These are phyloP conservation scores for Phytophthora europaea DNA, from an alignment of 352 stramenopile species.

Conservation along the genomic window DNA sequence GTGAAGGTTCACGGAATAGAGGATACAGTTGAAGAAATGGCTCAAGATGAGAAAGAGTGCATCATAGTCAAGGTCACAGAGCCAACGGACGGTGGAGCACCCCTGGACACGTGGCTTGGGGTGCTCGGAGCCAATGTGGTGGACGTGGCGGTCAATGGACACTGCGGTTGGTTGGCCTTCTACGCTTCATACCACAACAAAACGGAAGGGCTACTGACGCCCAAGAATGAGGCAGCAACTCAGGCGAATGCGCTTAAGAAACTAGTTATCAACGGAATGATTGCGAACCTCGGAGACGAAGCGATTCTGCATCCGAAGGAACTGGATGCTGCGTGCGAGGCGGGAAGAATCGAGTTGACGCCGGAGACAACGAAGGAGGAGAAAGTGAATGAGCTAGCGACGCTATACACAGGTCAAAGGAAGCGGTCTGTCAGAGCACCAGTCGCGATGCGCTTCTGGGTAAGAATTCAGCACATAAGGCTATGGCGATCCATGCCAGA, in stretches of 20 bases:
- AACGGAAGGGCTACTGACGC: not conserved
- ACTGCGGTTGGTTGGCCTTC: slow-evolving; percentile 8
- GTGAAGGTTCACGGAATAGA: too few species aligned
- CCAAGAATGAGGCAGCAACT: not conserved
- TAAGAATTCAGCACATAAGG: not conserved
- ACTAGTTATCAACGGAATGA: slow-evolving; percentile 5
- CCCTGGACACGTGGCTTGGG: not conserved
- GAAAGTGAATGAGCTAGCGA: too few species aligned
- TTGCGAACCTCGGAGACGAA: not conserved
- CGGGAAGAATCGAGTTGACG: too few species aligned
- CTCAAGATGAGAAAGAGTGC: too few species aligned
- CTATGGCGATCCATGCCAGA: slow-evolving; percentile 4
- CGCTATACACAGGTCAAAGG: too few species aligned
- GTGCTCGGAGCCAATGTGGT: not conserved
- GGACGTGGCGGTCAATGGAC: slow-evolving; percentile 3
- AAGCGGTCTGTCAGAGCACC: not conserved
- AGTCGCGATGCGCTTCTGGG: not conserved
- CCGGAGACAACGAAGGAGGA: too few species aligned
- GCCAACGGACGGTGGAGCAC: not conserved
- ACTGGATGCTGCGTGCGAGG: not conserved
- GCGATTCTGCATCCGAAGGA: not conserved
- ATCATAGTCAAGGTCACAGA: too few species aligned
- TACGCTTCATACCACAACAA: not conserved
- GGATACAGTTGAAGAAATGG: too few species aligned
- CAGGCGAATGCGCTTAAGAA: not conserved